phyloP scores from a whole-genome alignment of 768 basidiomycete species.

The Calvatia gigantea region DNA sequence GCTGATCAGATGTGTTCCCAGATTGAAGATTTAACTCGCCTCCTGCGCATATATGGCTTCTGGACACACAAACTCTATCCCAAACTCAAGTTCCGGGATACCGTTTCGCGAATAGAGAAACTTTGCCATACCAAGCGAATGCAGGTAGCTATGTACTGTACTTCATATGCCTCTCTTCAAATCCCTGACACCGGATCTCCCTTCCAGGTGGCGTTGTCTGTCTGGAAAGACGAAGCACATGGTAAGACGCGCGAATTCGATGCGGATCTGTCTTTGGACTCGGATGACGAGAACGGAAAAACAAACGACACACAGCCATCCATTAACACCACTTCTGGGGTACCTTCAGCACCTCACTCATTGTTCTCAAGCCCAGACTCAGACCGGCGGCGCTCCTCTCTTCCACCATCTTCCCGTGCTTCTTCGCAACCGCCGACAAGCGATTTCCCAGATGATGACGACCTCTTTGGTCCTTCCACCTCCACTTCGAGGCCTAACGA shows the following conservation, averaged over 20 bases:
- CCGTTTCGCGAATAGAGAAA: conserved; percentile 81
- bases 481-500: conserved; percentile 8
- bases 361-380: background rate
- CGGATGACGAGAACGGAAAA: conserved; percentile 16
- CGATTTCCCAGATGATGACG: conserved; percentile 16
- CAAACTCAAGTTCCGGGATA: conserved; percentile 83
- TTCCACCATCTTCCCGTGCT: conserved; percentile 18
- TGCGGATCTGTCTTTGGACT: conserved; percentile 13
- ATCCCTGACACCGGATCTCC: background rate
- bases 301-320: conserved; percentile 10
- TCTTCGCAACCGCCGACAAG: conserved; percentile 20
- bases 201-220: conserved; percentile 61
- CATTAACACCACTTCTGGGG: background rate
- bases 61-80: conserved; percentile 96
- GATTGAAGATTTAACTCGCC: conserved; percentile 76
- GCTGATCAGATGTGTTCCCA: conserved; percentile 25
- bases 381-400: background rate
- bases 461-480: conserved; percentile 11
- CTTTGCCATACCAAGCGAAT: conserved; percentile 83
- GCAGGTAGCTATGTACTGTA: conserved; percentile 52
- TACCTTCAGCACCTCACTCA: background rate
- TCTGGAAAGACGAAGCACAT: conserved; percentile 72
- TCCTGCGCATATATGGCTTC: conserved; percentile 85
- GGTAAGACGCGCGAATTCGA: conserved; percentile 22
- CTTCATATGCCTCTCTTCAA: background rate